Base-by-base conservation (phyloP, 2,329 filamentous ascomycete genomes). In the Cucurbitaria berberidis region DNA sequence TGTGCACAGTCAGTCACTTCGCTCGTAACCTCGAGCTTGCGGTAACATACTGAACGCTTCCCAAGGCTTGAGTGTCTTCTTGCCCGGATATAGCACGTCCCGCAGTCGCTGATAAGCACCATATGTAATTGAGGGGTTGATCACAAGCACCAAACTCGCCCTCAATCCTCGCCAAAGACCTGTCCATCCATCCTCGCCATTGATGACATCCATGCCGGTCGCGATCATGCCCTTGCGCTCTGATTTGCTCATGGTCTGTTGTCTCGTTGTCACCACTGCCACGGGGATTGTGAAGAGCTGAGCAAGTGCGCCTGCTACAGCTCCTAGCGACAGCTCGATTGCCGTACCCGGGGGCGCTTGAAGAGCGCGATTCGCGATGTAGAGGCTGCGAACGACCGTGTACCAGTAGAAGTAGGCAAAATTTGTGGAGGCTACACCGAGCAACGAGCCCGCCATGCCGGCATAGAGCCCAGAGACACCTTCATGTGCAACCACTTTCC, bases 391-490 rank as follows among this genome's bases (percentile, higher is more conserved):
- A 27, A 97, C 91, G 24, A 95, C 79, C 5, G 91, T 93, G 75
- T 98, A 98, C 93, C 93, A 98, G 80, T 99, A 99, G 75, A 99
- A 99, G 79, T 99, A 99, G 68, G 95, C 95, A 74, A 99, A 99
- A 77, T 99, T 99, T 46, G 93, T 98, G 22, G 93, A 97, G 1
- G 92, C 93, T 30, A 99, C 95, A 48, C 95, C 95, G 45, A 98
- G 79, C 16, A 99, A 81, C 4, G 93, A 87, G 45, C 93, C 93
- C 55, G 86, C 83, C 74, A 99, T 93, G 55, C 95, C 95, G 46
- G 90, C 86, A 70, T 99, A 99, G 7, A 99, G 84, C 6, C 95
- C 95, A 41, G 80, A 69, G 8, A 95, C 51, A 27, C 95, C 95
- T 64, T 99, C 95, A 47, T 86, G 86, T 51, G 87, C 84, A 30